Percentiles rank a stretch among this genome's conserved stretches.
Conservation (phyloP, 495 filamentous ascomycete species). For the Melanomma pulvis-pyrius region DNA sequence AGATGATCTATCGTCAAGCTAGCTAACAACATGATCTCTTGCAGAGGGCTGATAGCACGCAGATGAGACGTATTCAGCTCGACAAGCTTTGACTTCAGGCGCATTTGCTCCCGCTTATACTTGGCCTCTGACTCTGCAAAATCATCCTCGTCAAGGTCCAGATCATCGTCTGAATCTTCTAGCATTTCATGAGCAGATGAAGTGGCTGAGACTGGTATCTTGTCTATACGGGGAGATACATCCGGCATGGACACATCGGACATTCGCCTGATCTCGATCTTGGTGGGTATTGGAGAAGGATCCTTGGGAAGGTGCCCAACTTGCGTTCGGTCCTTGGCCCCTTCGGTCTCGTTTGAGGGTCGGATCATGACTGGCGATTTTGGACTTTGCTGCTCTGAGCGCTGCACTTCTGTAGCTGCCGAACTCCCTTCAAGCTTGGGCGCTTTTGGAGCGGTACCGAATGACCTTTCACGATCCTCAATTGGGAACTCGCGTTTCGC, state of each 20-base stretch:
- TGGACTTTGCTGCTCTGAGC: conserved; percentile 12
- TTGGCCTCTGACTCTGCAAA: conserved; percentile 43
- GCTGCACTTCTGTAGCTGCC: conserved; percentile 8
- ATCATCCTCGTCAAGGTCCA: conserved; percentile 45
- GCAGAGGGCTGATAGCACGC: conserved; percentile 42
- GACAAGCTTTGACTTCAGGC: conserved; percentile 40
- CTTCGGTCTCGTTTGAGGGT: neutral
- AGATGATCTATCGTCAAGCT: conserved; percentile 28
- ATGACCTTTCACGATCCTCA: conserved; percentile 34
- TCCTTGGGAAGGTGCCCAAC: neutral
- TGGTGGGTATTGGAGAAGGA: conserved; percentile 11
- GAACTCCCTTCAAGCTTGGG: conserved; percentile 27
- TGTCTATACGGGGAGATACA: conserved; percentile 18
- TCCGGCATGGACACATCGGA: conserved; percentile 34
- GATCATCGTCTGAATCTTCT: conserved; percentile 43
- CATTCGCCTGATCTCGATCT: conserved; percentile 24
- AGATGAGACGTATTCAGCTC: conserved; percentile 41
- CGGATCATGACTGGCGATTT: conserved; percentile 1
- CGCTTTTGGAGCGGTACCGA: conserved; percentile 28
- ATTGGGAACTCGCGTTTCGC: conserved; percentile 30
- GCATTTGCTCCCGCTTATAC: conserved; percentile 43
- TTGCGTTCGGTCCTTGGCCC: neutral
- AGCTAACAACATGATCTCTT: conserved; percentile 35
- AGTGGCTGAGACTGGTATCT: conserved; percentile 15
- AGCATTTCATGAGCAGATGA: conserved; percentile 29